Percentiles rank a stretch among this genome's conserved stretches.
Conservation (phyloP, 2,329 filamentous ascomycete genomes). For the Pseudopithomyces maydicus region DNA sequence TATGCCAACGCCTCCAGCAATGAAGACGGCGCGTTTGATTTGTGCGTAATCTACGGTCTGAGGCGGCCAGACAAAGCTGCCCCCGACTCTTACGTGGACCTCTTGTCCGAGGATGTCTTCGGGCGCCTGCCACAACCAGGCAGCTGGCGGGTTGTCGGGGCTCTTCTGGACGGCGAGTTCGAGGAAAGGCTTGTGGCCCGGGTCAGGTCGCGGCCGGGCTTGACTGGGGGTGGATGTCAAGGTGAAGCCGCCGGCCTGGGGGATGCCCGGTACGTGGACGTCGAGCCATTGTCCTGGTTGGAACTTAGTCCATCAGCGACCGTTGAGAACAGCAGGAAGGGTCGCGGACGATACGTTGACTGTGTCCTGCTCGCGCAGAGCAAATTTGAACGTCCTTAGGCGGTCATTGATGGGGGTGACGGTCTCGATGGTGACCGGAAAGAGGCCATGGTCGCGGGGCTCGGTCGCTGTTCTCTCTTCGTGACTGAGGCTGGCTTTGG, state of each 20-base stretch:
- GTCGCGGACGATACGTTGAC: constrained; percentile 53
- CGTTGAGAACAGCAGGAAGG: constrained; percentile 28
- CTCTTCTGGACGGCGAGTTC: constrained; percentile 81
- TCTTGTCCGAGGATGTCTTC: constrained; percentile 62
- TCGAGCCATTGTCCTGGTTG: constrained; percentile 88
- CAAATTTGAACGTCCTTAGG: constrained; percentile 71
- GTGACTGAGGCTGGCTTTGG: constrained; percentile 54
- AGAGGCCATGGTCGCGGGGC: constrained; percentile 69
- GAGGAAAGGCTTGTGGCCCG: constrained; percentile 57
- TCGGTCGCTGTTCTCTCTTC: constrained; percentile 75
- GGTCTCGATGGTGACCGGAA: constrained; percentile 64
- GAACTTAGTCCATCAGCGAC: constrained; percentile 60
- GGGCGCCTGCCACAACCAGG: constrained; percentile 71
- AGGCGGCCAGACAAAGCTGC: constrained; percentile 81
- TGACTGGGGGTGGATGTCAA: constrained; percentile 76
- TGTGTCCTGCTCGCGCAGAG: constrained; percentile 55
- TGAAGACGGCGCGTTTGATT: constrained; percentile 69
- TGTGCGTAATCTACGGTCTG: constrained; percentile 48
- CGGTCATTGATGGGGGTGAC: constrained; percentile 69
- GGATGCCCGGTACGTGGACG: constrained; percentile 71
- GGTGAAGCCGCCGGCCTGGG: constrained; percentile 83
- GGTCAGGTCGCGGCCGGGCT: constrained; percentile 43
- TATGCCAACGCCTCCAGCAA: constrained; percentile 82
- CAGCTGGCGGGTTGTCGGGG: constrained; percentile 71
- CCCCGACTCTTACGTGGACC: constrained; percentile 74